These are phyloP conservation scores for Pseudotsuga menziesii DNA, from an alignment of 75 land plant genomes.

Conservation along the genomic window DNA sequence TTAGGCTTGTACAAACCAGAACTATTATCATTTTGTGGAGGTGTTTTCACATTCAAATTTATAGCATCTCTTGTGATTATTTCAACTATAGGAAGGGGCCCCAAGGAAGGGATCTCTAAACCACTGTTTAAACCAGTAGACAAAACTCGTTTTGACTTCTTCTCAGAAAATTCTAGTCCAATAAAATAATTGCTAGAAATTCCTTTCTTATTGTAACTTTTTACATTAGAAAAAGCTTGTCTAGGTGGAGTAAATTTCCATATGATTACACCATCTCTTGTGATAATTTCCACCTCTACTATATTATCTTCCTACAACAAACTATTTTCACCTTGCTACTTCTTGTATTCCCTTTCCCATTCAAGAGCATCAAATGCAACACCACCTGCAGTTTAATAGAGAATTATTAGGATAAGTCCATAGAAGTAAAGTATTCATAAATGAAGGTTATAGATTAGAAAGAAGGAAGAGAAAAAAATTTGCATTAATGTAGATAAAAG, in stretches of 20 bases:
- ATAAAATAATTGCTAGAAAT: slow-evolving; percentile 64
- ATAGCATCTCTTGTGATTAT: slow-evolving; percentile 62
- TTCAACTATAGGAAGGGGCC: slow-evolving; percentile 62
- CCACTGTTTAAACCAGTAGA: slow-evolving; percentile 59
- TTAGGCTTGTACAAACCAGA: slow-evolving; percentile 77
- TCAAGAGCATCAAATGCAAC: not conserved
- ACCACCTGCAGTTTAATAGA: not conserved
- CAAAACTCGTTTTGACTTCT: slow-evolving; percentile 41
- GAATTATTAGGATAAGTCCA: not conserved
- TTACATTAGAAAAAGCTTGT: slow-evolving; percentile 16
- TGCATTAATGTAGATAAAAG: no score
- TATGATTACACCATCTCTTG: slow-evolving; percentile 31
- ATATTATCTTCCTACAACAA: not conserved
- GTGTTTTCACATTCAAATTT: slow-evolving; percentile 28
- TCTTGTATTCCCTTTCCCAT: not conserved
- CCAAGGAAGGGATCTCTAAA: slow-evolving; percentile 41
- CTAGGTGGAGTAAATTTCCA: slow-evolving; percentile 18
- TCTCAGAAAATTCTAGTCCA: slow-evolving; percentile 74
- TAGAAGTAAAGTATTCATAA: not conserved
- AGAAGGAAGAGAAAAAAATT: no score
- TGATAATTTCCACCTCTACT: slow-evolving; percentile 38
- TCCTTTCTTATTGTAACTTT: slow-evolving; percentile 17
- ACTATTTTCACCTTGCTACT: not conserved
- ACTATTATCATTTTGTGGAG: slow-evolving; percentile 17
- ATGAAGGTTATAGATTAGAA: not conserved